phyloP scores from a whole-genome alignment of 2,329 filamentous ascomycete species.

The Cladorrhinum sp. region DNA sequence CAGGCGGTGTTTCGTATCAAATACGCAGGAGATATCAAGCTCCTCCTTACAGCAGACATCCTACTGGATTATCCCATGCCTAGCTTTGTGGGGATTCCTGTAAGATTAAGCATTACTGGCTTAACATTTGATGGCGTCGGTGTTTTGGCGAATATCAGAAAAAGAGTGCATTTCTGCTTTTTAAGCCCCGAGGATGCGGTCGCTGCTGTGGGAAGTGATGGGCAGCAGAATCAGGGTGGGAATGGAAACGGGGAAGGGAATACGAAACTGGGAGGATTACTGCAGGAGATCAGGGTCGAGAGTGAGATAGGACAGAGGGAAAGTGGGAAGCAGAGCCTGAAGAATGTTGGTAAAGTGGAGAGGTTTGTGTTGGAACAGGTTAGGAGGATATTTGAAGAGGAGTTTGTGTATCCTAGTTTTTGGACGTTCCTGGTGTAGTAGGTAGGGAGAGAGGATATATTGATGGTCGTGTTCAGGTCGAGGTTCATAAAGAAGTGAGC shows the following conservation, averaged over 20 bases:
- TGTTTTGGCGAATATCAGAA: slow-evolving; percentile 85
- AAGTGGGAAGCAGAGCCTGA: slow-evolving; percentile 87
- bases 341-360: slow-evolving; percentile 98
- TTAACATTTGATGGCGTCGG: slow-evolving; percentile 94
- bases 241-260: not conserved
- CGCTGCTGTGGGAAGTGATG: slow-evolving; percentile 57
- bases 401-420: slow-evolving; percentile 97
- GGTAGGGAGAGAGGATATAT: not conserved
- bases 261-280: slow-evolving; percentile 63
- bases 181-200: slow-evolving; percentile 87
- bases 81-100: slow-evolving; percentile 91
- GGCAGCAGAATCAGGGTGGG: slow-evolving; percentile 11
- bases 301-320: slow-evolving; percentile 95
- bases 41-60: slow-evolving; percentile 91
- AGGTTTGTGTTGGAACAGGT: slow-evolving; percentile 96
- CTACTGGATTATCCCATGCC: slow-evolving; percentile 98
- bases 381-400: slow-evolving; percentile 94
- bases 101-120: slow-evolving; percentile 93
- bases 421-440: slow-evolving; percentile 87
- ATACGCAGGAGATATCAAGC: slow-evolving; percentile 81
- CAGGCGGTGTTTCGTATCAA: slow-evolving; percentile 89
- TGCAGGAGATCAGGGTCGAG: slow-evolving; percentile 93
- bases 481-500: not conserved
- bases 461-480: not conserved
- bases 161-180: slow-evolving; percentile 90